phyloP scores from a whole-genome alignment of 768 basidiomycete genomes.

The Cystoderma amianthinum region DNA sequence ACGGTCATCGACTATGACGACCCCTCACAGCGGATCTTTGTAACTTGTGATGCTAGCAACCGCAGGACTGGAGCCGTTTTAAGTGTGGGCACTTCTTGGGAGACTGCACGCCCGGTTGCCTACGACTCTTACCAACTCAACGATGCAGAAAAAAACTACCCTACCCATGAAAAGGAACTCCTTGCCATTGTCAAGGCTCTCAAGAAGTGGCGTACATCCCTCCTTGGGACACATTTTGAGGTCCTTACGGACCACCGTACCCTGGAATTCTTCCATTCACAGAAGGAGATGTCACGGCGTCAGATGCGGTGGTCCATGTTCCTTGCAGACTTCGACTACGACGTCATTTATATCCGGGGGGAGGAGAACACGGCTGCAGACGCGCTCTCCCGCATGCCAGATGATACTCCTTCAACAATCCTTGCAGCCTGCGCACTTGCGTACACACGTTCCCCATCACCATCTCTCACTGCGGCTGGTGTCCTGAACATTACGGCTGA shows the following conservation, averaged over 20 bases:
- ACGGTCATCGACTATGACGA: no score
- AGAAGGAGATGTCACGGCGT: constrained; percentile 19
- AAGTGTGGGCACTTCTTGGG: constrained; percentile 22
- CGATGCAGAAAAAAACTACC: constrained; percentile 23
- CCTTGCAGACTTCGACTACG: constrained; percentile 24
- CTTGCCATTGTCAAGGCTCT: constrained; percentile 24
- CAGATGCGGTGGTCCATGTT: constrained; percentile 28
- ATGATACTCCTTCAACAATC: no score
- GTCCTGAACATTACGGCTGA: no score
- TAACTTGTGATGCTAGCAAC: constrained; percentile 24
- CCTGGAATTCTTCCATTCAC: constrained; percentile 21
- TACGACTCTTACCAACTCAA: constrained; percentile 19
- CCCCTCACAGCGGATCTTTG: constrained; percentile 16
- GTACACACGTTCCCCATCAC: no score
- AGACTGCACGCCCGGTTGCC: constrained; percentile 22
- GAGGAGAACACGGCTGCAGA: constrained; percentile 27
- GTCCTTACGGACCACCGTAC: constrained; percentile 31
- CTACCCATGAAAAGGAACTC: constrained; percentile 29
- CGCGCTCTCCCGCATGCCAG: constrained; percentile 20
- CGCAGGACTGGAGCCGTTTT: constrained; percentile 20
- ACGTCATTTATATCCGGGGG: constrained; percentile 25
- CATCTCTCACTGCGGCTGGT: no score
- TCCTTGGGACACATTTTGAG: constrained; percentile 12
- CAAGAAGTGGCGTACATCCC: constrained; percentile 16
- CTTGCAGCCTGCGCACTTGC: no score